Conservation (phyloP, 1,139 yeast genomes). For the Yamadazyma atmosphaerica region DNA sequence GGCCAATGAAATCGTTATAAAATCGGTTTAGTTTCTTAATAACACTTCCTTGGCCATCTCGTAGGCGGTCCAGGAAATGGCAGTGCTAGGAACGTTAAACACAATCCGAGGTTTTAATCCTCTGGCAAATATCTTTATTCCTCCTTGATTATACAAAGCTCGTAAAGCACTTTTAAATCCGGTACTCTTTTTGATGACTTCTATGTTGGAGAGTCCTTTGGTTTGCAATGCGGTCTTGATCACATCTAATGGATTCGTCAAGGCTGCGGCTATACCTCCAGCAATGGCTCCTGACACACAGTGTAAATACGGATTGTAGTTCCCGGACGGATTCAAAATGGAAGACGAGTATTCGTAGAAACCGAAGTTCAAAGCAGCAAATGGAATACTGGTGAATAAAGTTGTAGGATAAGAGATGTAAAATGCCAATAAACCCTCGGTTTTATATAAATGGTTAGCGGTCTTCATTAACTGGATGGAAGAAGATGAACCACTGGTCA, state of each 20-base stretch:
- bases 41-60: constrained; percentile 90
- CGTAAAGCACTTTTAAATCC: constrained; percentile 73
- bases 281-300: constrained; percentile 94
- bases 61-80: constrained; percentile 97
- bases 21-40: constrained; percentile 20
- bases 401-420: constrained; percentile 96
- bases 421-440: constrained; percentile 83
- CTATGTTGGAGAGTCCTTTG: constrained; percentile 53
- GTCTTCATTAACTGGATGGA: constrained; percentile 34
- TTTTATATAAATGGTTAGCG: constrained; percentile 54
- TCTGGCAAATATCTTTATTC: constrained; percentile 69
- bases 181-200: constrained; percentile 55
- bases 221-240: constrained; percentile 91
- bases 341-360: constrained; percentile 85
- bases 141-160: constrained; percentile 67
- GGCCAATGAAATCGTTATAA: too few species aligned
- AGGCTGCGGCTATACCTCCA: constrained; percentile 95
- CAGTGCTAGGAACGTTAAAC: constrained; percentile 94
- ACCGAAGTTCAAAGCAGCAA: constrained; percentile 93
- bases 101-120: constrained; percentile 92
- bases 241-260: constrained; percentile 95
- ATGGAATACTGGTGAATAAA: constrained; percentile 87
- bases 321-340: constrained; percentile 71
- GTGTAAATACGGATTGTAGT: constrained; percentile 87
- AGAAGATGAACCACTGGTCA: constrained; percentile 11